These are phyloP conservation scores for Elongisporangium prolatum DNA, from an alignment of 352 stramenopile genomes.

Conservation along the genomic window DNA sequence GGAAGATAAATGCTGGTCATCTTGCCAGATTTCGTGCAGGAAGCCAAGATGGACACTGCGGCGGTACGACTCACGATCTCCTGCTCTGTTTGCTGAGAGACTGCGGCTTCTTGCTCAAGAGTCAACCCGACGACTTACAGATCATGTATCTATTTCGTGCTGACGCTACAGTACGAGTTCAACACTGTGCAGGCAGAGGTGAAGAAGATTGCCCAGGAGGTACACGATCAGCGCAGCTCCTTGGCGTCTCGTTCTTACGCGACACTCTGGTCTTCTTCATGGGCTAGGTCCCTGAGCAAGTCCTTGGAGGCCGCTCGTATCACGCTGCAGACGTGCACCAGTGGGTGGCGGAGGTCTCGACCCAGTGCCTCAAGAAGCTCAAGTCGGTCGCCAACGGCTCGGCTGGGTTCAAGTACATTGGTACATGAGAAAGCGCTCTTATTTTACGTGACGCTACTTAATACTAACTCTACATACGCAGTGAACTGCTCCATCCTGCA, in stretches of 20 bases:
- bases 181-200: constrained; percentile 82
- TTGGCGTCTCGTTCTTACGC: background rate
- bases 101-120: background rate
- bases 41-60: constrained; percentile 51
- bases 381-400: constrained; percentile 80
- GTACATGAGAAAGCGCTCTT: constrained; percentile 20
- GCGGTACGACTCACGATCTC: constrained; percentile 22
- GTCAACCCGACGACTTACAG: background rate
- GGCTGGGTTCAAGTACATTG: constrained; percentile 88
- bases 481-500: constrained; percentile 87
- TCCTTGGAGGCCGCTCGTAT: constrained; percentile 63
- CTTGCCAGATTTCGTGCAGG: constrained; percentile 12
- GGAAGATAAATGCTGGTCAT: background rate
- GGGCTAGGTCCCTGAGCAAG: constrained; percentile 61
- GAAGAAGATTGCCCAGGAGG: constrained; percentile 82
- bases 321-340: constrained; percentile 76
- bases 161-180: constrained; percentile 65
- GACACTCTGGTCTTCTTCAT: background rate
- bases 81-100: background rate
- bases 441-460: constrained; percentile 6
- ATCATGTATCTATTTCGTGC: background rate
- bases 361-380: constrained; percentile 76
- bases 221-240: constrained; percentile 10
- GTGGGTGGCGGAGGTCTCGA: constrained; percentile 77
- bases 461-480: constrained; percentile 16